These are phyloP conservation scores for Rhazya stricta DNA, from an alignment of 257 asterid genomes.

Conservation along the genomic window DNA sequence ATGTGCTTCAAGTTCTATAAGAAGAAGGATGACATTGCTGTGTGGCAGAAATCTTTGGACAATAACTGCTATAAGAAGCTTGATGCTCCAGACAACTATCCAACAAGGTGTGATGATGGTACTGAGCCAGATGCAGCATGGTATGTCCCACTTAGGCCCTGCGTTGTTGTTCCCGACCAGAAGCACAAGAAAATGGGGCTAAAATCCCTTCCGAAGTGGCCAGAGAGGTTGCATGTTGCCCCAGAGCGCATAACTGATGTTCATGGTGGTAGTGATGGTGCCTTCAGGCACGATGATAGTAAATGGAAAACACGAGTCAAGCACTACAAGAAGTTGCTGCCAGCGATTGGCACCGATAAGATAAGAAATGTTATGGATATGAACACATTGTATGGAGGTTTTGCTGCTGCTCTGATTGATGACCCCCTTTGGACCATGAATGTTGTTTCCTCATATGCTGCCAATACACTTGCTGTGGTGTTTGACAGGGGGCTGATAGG, in stretches of 20 bases:
- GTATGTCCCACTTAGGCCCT: slow-evolving; percentile 92
- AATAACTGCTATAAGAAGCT: slow-evolving; percentile 75
- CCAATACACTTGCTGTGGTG: slow-evolving; percentile 82
- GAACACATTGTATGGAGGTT: slow-evolving; percentile 89
- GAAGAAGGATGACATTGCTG: slow-evolving; percentile 92
- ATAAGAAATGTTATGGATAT: slow-evolving; percentile 93
- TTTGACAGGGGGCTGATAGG: slow-evolving; percentile 96
- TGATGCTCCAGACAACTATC: slow-evolving; percentile 65
- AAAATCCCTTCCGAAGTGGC: slow-evolving; percentile 82
- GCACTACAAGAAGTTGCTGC: slow-evolving; percentile 85
- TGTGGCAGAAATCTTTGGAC: slow-evolving; percentile 77
- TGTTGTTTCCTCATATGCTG: slow-evolving; percentile 70
- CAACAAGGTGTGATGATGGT: slow-evolving; percentile 86
- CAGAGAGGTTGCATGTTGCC: slow-evolving; percentile 57
- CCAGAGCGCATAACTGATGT: slow-evolving; percentile 78
- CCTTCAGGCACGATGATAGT: slow-evolving; percentile 77
- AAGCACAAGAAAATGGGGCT: slow-evolving; percentile 49
- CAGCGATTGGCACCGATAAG: slow-evolving; percentile 73
- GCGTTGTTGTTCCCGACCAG: slow-evolving; percentile 69
- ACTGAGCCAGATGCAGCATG: slow-evolving; percentile 96
- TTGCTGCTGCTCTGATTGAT: slow-evolving; percentile 75
- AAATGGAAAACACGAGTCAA: slow-evolving; percentile 75
- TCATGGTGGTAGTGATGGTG: slow-evolving; percentile 76
- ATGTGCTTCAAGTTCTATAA: slow-evolving; percentile 85
- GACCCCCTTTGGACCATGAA: slow-evolving; percentile 95